phyloP scores from a whole-genome alignment of 257 asterid genomes.

The Ilex aquifolium region DNA sequence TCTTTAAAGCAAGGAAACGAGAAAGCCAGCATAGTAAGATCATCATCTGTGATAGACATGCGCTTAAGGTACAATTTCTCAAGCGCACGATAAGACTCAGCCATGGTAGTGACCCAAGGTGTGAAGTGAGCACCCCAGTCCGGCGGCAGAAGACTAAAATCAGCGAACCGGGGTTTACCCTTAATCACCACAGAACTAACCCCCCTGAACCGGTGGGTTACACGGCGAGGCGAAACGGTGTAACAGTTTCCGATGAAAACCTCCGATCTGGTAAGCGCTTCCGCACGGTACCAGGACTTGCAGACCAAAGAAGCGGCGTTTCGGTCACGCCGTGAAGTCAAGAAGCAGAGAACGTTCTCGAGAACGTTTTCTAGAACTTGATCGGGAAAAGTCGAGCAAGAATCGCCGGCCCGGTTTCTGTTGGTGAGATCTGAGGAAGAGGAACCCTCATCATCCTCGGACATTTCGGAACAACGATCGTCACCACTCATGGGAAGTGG shows the following conservation, averaged over 20 bases:
- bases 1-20: slow-evolving; percentile 32
- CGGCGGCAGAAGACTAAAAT: slow-evolving; percentile 39
- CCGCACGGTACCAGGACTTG: slow-evolving; percentile 44
- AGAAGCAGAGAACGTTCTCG: slow-evolving; percentile 46
- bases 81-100: slow-evolving; percentile 28
- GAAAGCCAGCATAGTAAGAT: slow-evolving; percentile 27
- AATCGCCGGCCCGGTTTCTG: slow-evolving; percentile 2
- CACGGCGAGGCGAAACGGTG: slow-evolving; percentile 35
- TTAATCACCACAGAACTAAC: slow-evolving; percentile 34
- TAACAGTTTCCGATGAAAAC: slow-evolving; percentile 50
- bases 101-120: slow-evolving; percentile 34
- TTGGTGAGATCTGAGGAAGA: slow-evolving; percentile 27
- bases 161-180: slow-evolving; percentile 52
- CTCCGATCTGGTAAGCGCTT: slow-evolving; percentile 53
- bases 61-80: slow-evolving; percentile 44
- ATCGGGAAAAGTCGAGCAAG: slow-evolving; percentile 29
- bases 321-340: slow-evolving; percentile 40
- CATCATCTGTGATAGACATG: slow-evolving; percentile 36
- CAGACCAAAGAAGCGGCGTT: slow-evolving; percentile 48
- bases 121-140: slow-evolving; percentile 46
- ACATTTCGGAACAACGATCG: slow-evolving; percentile 36
- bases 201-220: slow-evolving; percentile 30
- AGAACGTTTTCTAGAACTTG: slow-evolving; percentile 45
- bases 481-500: slow-evolving; percentile 28
- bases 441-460: slow-evolving; percentile 29